These are phyloP conservation scores for Aspergillus leporis DNA, from an alignment of 495 filamentous ascomycete species.

Conservation along the genomic window DNA sequence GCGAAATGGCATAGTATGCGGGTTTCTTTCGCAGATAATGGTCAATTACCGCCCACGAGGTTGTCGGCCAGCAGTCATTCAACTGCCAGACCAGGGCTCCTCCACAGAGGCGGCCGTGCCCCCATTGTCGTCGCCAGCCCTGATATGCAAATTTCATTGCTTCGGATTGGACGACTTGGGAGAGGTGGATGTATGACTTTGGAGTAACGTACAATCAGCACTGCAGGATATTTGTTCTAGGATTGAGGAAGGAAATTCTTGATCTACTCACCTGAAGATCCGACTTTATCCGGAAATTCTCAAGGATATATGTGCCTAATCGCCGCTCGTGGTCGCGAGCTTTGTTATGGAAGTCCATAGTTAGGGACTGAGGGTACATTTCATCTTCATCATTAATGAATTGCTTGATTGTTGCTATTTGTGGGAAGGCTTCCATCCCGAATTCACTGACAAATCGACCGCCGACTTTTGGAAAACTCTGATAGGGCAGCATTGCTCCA, in stretches of 20 bases:
- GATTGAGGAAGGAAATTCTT: not conserved
- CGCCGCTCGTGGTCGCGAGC: constrained; percentile 15
- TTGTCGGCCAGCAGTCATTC: constrained; percentile 18
- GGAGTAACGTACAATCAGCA: not conserved
- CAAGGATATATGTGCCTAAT: constrained; percentile 8
- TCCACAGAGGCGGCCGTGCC: constrained; percentile 9
- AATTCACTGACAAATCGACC: constrained; percentile 85
- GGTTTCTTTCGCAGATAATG: constrained; percentile 14
- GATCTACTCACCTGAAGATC: constrained; percentile 3
- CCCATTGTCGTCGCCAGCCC: constrained; percentile 14
- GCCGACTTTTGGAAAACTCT: constrained; percentile 71
- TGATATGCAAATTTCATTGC: constrained; percentile 15
- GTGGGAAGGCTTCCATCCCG: constrained; percentile 56
- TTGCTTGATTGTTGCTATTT: constrained; percentile 2
- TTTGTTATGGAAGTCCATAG: constrained; percentile 18
- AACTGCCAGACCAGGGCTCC: constrained; percentile 18
- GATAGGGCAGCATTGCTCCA: constrained; percentile 74
- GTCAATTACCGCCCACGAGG: constrained; percentile 16
- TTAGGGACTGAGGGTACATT: constrained; percentile 9
- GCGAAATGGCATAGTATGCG: constrained; percentile 13
- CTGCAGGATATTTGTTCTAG: too few species aligned
- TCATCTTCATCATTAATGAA: constrained; percentile 5
- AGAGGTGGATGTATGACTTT: constrained; percentile 9
- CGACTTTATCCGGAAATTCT: constrained; percentile 10
- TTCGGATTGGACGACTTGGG: constrained; percentile 16